These are phyloP conservation scores for Penicillium dipodomyicola DNA, from an alignment of 495 filamentous ascomycete genomes.

Conservation along the genomic window DNA sequence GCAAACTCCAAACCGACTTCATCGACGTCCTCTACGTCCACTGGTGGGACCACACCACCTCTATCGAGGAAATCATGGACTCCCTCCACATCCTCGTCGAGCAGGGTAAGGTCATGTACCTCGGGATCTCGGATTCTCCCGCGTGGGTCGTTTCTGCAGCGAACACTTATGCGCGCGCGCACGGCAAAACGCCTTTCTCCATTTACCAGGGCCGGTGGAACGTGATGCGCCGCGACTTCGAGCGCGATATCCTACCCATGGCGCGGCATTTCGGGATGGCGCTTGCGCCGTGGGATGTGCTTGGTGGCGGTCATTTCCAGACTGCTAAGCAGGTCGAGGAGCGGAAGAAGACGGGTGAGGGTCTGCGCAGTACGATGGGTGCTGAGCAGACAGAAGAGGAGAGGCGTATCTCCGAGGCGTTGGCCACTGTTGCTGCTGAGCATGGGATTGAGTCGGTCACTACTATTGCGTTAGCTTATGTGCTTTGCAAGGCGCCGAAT, in stretches of 20 bases:
- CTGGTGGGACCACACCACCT: conserved; percentile 58
- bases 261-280: conserved; percentile 55
- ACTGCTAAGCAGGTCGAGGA: conserved; percentile 31
- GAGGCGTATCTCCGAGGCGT: conserved; percentile 40
- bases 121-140: conserved; percentile 61
- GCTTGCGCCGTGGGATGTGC: conserved; percentile 53
- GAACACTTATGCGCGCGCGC: conserved; percentile 58
- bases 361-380: conserved; percentile 23
- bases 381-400: conserved; percentile 39
- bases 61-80: conserved; percentile 62
- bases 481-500: conserved; percentile 69
- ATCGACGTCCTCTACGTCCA: conserved; percentile 66
- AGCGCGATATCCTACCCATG: conserved; percentile 60
- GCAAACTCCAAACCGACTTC: conserved; percentile 62
- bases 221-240: conserved; percentile 51
- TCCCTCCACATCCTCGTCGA: conserved; percentile 55
- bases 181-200: conserved; percentile 60
- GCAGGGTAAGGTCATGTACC: conserved; percentile 60
- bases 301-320: conserved; percentile 56
- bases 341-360: conserved; percentile 32
- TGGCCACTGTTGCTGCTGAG: conserved; percentile 51
- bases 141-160: conserved; percentile 61
- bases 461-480: conserved; percentile 68
- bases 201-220: conserved; percentile 68
- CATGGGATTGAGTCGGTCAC: conserved; percentile 48